Conservation (phyloP, 257 asterid species). For the Solanum peruvianum region DNA sequence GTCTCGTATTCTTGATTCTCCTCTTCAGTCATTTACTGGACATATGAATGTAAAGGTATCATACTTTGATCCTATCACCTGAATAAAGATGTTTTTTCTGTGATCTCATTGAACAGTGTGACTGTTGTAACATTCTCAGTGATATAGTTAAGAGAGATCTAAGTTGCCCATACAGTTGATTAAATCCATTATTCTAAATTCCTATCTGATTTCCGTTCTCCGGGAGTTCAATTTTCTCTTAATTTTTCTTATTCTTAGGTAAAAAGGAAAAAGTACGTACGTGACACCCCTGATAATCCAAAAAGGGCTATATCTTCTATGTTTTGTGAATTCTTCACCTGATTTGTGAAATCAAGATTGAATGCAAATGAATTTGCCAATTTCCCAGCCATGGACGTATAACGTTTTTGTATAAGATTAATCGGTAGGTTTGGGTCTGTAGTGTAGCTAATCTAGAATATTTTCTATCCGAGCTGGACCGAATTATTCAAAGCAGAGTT, state of each 20-base stretch:
- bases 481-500: neutral
- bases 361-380: neutral
- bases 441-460: neutral
- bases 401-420: neutral
- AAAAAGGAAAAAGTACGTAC: neutral
- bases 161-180: neutral
- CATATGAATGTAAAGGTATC: slow-evolving; percentile 87
- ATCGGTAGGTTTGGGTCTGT: neutral
- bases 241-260: neutral
- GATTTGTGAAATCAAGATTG: neutral
- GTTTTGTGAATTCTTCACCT: neutral
- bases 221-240: neutral
- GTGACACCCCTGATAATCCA: neutral
- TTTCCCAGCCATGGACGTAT: neutral
- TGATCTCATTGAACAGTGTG: neutral
- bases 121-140: neutral
- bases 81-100: neutral
- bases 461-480: neutral
- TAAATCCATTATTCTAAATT: neutral
- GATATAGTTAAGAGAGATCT: neutral
- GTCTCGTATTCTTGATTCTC: slow-evolving; percentile 68
- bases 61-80: neutral
- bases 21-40: slow-evolving; percentile 90
- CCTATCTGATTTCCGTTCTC: neutral
- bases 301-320: neutral